Conservation (phyloP, 169 alveolate species). For the Sarcocystis neurona region DNA sequence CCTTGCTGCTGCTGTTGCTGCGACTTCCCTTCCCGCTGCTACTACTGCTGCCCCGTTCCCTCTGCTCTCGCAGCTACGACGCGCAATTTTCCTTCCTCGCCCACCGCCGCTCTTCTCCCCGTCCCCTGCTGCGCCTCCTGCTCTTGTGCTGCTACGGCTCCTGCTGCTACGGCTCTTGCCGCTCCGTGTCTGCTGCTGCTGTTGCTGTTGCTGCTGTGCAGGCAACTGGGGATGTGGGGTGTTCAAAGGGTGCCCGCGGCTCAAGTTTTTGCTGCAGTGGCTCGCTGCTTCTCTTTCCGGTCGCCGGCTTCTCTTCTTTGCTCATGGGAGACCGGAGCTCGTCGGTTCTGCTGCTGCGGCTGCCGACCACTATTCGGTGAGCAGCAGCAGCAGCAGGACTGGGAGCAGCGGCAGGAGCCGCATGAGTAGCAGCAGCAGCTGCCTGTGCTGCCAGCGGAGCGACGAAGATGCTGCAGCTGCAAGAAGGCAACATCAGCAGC, state of each 20-base stretch:
- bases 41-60: neutral
- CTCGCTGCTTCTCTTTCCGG: constrained; percentile 39
- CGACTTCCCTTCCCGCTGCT: no score
- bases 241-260: constrained; percentile 64
- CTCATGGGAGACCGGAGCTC: constrained; percentile 39
- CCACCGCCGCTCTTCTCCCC: neutral
- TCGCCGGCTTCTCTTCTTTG: constrained; percentile 50
- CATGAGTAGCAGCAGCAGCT: no score
- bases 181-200: neutral
- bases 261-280: constrained; percentile 65
- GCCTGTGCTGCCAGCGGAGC: no score
- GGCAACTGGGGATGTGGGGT: constrained; percentile 67
- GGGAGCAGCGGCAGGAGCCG: neutral
- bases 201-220: constrained; percentile 4
- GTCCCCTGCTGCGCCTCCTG: neutral
- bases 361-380: neutral
- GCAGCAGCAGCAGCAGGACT: neutral
- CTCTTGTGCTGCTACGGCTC: neutral
- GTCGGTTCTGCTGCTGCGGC: neutral
- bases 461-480: no score
- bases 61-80: neutral
- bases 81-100: neutral
- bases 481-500: neutral
- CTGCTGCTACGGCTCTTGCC: neutral
- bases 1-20: no score